Evolutionary conservation across 768 basidiomycete species (phyloP).

Genomic region (Hygrocybe punicea): DNA sequence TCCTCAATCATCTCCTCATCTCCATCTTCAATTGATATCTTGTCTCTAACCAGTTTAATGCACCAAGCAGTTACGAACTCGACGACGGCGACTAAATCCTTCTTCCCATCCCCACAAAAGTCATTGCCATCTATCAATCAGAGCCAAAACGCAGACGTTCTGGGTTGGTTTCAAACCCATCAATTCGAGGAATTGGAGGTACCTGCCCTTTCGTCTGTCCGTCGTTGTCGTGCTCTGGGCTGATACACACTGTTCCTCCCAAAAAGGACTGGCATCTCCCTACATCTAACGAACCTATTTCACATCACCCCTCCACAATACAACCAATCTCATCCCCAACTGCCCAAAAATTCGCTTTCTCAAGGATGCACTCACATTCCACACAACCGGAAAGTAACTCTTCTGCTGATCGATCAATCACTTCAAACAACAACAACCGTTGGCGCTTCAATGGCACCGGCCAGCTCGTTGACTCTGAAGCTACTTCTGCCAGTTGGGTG

Average conservation of each 20-base stretch:
- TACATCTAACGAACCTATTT: conserved; percentile 36
- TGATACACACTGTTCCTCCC: conserved; percentile 26
- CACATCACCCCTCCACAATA: conserved; percentile 33
- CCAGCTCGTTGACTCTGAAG: conserved; percentile 58
- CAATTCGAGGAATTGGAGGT: conserved; percentile 46
- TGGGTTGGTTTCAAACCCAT: conserved; percentile 51
- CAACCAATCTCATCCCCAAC: conserved; percentile 32
- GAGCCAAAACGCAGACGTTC: conserved; percentile 35
- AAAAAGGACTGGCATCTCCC: conserved; percentile 48
- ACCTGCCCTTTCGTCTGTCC: conserved; percentile 26
- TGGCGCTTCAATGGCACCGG: conserved; percentile 66
- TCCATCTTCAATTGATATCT: conserved; percentile 24
- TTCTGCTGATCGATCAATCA: conserved; percentile 38
- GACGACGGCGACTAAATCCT: conserved; percentile 41
- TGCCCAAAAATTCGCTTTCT: conserved; percentile 38
- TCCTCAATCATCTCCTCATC: conserved; percentile 17
- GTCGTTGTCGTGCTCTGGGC: conserved; percentile 17
- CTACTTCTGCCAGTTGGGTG: conserved; percentile 60
- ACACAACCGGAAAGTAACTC: conserved; percentile 41
- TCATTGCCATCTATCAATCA: conserved; percentile 35
- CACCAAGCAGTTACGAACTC: conserved; percentile 61
- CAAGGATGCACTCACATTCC: conserved; percentile 49
- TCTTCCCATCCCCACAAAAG: conserved; percentile 29
- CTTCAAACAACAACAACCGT: conserved; percentile 42
- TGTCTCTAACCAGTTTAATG: conserved; percentile 50